Evolutionary conservation across 148 eudicot genomes (phyloP), one percentile per base, ranked within the genome.

Genomic region (Dianthus caryophyllus): DNA sequence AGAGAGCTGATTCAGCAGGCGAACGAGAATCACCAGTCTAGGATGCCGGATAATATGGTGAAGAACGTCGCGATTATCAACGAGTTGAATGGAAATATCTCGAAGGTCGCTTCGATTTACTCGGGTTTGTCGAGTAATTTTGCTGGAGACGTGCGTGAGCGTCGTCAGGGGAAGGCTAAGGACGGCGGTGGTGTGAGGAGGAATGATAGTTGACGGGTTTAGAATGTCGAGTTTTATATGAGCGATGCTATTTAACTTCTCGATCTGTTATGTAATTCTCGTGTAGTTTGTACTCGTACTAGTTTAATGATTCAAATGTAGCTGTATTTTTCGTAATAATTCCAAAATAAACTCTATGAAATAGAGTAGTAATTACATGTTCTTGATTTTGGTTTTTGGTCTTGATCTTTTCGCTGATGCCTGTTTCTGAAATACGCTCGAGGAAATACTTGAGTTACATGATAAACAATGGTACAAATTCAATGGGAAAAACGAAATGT

Each of bases 21-120:
- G 16, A 84, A 89, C 69, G 82, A 89, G 78, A 89, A 89, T 60
- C 96, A 89, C 26, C 83, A 69, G 38, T 86, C 96, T 16, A 78
- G 80, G 74, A 39, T 80, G 22, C 83, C 78, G 2, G 84, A 78
- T 57, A 86, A 84, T 64, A 59, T 86, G 83, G 81, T 67, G 26
- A 81, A 80, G 66, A 87, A 87, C 44, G 88, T 86, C 0, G 76
- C 77, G 17, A 75, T 89, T 16, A 87, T 89, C 61, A 74, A 75
- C 6, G 89, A 87, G 61, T 79, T 89, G 65, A 89, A 86, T 66
- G 79, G 82, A 0, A 87, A 87, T 65, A 84, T 87, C 0, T 74
- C 86, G 15, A 87, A 77, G 31, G 86, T 87, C 6, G 65, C 73
- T 15, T 72, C 78, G 52, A 70, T 82, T 55, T 87, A 87, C 60